These are phyloP conservation scores for Pseudotulostoma volvatum DNA, from an alignment of 495 filamentous ascomycete genomes.

Conservation along the genomic window DNA sequence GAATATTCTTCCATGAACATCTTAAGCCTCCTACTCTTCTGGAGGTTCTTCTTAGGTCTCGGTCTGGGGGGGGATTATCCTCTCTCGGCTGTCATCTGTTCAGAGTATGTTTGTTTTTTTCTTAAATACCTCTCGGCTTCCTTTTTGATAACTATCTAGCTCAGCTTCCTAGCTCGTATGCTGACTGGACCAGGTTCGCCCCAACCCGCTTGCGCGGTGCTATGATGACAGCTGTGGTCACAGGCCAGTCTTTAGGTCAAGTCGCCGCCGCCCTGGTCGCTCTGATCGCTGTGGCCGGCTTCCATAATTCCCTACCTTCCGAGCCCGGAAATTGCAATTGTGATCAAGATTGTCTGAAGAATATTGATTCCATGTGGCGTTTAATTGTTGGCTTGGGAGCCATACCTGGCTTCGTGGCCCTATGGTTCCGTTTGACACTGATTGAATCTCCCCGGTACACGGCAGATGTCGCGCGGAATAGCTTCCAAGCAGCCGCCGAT, in stretches of 20 bases:
- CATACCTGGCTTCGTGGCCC: conserved; percentile 41
- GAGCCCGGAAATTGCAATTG: too few species aligned
- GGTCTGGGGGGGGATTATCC: conserved; percentile 45
- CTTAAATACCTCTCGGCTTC: background rate
- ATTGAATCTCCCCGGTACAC: conserved; percentile 44
- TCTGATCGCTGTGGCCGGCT: conserved; percentile 27
- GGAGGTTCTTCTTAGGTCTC: conserved; percentile 39
- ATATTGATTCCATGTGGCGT: conserved; percentile 39
- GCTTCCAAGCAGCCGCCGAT: too few species aligned
- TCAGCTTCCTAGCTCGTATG: conserved; percentile 3
- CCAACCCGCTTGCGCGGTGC: conserved; percentile 39
- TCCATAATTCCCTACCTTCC: conserved; percentile 12
- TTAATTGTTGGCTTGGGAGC: conserved; percentile 43
- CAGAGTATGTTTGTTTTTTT: conserved; percentile 28
- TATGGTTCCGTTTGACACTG: conserved; percentile 41
- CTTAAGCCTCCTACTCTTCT: conserved; percentile 40
- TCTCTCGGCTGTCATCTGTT: conserved; percentile 42
- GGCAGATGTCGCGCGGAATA: conserved; percentile 36
- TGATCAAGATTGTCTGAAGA: conserved; percentile 7
- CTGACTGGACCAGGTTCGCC: conserved; percentile 28
- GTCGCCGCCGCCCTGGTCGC: conserved; percentile 41
- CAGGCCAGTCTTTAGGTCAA: conserved; percentile 50
- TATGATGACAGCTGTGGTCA: conserved; percentile 52
- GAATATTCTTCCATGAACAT: conserved; percentile 35
- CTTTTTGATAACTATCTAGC: background rate